Percentiles rank a stretch among this genome's conserved stretches.
These are phyloP conservation scores for Didymella pinodella DNA, from an alignment of 2,329 filamentous ascomycete genomes.

Conservation along the genomic window DNA sequence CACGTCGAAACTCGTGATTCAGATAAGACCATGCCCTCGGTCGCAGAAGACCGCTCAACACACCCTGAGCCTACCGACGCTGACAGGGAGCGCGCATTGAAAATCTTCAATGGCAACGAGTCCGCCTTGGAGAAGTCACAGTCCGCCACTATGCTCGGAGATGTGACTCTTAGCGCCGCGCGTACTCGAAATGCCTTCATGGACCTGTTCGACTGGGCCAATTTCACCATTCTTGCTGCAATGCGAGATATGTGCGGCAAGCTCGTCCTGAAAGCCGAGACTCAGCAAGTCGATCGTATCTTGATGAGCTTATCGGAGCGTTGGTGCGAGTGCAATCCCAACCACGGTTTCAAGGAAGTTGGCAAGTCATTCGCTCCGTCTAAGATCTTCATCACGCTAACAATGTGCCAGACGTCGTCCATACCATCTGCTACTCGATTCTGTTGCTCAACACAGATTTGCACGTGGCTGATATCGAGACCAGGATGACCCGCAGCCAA, in stretches of 20 bases:
- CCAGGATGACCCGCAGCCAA: conserved; percentile 93
- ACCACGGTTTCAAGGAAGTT: conserved; percentile 88
- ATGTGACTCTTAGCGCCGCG: conserved; percentile 63
- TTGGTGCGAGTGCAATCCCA: conserved; percentile 93
- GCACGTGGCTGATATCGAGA: conserved; percentile 91
- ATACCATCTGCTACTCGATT: conserved; percentile 96
- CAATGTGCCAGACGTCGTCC: conserved; percentile 76
- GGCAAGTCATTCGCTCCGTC: conserved; percentile 63
- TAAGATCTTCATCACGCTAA: conserved; percentile 39
- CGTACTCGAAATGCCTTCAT: conserved; percentile 80
- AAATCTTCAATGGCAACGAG: conserved; percentile 85
- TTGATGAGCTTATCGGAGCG: conserved; percentile 85
- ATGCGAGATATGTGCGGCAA: conserved; percentile 83
- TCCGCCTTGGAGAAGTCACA: conserved; percentile 79
- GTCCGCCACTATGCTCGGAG: conserved; percentile 88
- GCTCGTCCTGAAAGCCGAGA: conserved; percentile 86
- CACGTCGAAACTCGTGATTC: conserved; percentile 59
- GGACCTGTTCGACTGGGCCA: conserved; percentile 86
- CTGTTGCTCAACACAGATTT: conserved; percentile 95
- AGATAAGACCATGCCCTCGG: conserved; percentile 43
- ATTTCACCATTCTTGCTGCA: conserved; percentile 78
- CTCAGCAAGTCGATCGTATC: conserved; percentile 95
- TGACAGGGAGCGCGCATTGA: conserved; percentile 78
- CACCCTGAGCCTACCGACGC: conserved; percentile 63
- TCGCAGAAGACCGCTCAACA: conserved; percentile 44